These are phyloP conservation scores for Crithidia bombi DNA, from an alignment of 208 protist genomes.

Conservation along the genomic window DNA sequence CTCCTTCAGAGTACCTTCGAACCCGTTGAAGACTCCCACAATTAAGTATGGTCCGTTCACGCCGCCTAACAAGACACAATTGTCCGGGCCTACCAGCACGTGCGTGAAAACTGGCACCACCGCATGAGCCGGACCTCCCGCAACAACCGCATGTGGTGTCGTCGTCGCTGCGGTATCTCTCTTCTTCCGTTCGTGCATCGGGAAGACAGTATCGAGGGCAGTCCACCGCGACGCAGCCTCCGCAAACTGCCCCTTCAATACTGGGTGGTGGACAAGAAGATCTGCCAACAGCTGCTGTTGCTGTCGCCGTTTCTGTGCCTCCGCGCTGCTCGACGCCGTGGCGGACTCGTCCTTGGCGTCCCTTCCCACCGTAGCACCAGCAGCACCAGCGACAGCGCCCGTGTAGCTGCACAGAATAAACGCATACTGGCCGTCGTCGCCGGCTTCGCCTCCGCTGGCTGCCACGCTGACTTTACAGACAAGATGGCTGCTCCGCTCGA, in stretches of 20 bases:
- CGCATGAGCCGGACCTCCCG: neutral
- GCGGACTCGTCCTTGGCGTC: neutral
- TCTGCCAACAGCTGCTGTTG: constrained; percentile 10
- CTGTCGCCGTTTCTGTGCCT: constrained; percentile 5
- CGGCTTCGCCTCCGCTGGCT: neutral
- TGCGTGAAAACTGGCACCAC: constrained; percentile 21
- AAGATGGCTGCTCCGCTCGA: constrained; percentile 9
- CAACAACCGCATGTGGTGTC: neutral
- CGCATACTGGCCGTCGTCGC: neutral
- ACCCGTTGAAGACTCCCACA: constrained; percentile 19
- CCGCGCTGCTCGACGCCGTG: neutral
- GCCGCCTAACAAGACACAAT: constrained; percentile 19
- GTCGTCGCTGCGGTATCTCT: neutral
- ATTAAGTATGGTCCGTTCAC: constrained; percentile 30
- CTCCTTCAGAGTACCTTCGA: neutral
- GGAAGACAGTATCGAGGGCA: neutral
- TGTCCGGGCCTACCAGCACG: constrained; percentile 8
- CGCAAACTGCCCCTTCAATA: constrained; percentile 16
- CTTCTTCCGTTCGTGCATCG: neutral
- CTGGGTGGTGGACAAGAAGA: constrained; percentile 21
- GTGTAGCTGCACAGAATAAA: constrained; percentile 34
- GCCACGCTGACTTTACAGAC: constrained; percentile 5
- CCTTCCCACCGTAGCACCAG: neutral
- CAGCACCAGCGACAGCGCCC: neutral
- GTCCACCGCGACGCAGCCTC: constrained; percentile 6